Evolutionary conservation across 345 rosid genomes (phyloP).

Genomic region (Cardamine resedifolia): DNA sequence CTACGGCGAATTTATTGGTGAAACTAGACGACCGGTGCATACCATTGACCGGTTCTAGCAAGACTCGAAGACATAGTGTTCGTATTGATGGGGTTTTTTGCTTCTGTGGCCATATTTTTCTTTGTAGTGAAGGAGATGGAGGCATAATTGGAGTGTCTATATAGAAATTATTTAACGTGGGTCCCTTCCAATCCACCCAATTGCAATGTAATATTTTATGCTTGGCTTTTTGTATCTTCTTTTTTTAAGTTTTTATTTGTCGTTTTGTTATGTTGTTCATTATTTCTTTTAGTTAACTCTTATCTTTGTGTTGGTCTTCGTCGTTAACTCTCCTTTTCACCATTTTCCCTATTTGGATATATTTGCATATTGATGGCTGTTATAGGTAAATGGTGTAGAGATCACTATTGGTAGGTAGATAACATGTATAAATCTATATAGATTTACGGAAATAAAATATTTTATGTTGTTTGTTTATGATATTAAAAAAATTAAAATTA

Average conservation of each 20-base stretch:
- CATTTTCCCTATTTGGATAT: background rate
- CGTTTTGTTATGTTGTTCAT: constrained; percentile 22
- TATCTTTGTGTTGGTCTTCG: constrained; percentile 6
- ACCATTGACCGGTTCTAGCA: constrained; percentile 96
- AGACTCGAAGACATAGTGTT: constrained; percentile 53
- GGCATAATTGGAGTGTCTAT: constrained; percentile 24
- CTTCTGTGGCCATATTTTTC: constrained; percentile 33
- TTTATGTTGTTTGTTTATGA: background rate
- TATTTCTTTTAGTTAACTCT: background rate
- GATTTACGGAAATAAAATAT: background rate
- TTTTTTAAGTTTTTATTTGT: constrained; percentile 9
- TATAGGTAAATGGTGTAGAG: background rate
- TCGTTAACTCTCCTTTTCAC: constrained; percentile 26
- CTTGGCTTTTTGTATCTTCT: constrained; percentile 12
- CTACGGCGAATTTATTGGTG: background rate
- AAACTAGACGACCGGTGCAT: constrained; percentile 1
- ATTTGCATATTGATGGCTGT: background rate
- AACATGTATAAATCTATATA: background rate
- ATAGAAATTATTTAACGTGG: constrained; percentile 29
- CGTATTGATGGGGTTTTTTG: constrained; percentile 22
- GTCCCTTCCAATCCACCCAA: constrained; percentile 19
- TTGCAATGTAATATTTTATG: constrained; percentile 18
- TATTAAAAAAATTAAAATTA: too few species aligned
- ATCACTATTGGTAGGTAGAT: background rate
- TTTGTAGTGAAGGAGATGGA: constrained; percentile 32